Evolutionary conservation across 2,329 filamentous ascomycete genomes (phyloP).

Genomic region (Ophiosphaerella korrae): DNA sequence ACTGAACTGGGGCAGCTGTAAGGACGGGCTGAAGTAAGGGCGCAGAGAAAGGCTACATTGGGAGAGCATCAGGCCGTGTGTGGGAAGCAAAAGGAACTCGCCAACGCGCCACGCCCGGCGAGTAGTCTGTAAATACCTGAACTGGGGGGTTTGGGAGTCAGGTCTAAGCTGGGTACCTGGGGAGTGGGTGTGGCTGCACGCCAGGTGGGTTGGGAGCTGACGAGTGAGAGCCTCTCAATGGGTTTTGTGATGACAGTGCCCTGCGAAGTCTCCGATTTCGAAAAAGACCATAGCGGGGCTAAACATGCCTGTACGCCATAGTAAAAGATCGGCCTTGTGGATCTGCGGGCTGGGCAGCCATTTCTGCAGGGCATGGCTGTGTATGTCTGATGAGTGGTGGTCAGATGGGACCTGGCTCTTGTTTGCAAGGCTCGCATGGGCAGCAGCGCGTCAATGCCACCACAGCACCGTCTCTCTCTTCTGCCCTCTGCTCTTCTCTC

Average conservation of each 20-base stretch:
- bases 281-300: constrained; percentile 40
- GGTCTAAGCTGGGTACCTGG: constrained; percentile 37
- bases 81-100: constrained; percentile 37
- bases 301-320: constrained; percentile 38
- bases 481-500: too few species aligned
- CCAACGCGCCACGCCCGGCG: constrained; percentile 42
- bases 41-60: constrained; percentile 37
- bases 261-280: constrained; percentile 45
- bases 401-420: constrained; percentile 2
- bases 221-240: constrained; percentile 29
- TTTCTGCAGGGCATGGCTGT: constrained; percentile 40
- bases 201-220: constrained; percentile 26
- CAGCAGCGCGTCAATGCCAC: neutral
- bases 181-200: constrained; percentile 44
- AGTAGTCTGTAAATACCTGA: constrained; percentile 36
- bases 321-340: constrained; percentile 46
- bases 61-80: constrained; percentile 30
- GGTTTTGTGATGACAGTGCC: constrained; percentile 30
- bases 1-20: constrained; percentile 26
- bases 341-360: constrained; percentile 43
- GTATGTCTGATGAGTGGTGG: constrained; percentile 19
- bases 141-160: constrained; percentile 29
- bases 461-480: neutral
- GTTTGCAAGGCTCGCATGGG: neutral
- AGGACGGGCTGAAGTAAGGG: constrained; percentile 26